Evolutionary conservation across 2,329 filamentous ascomycete genomes (phyloP).

Genomic region (Stenocarpella maydis): DNA sequence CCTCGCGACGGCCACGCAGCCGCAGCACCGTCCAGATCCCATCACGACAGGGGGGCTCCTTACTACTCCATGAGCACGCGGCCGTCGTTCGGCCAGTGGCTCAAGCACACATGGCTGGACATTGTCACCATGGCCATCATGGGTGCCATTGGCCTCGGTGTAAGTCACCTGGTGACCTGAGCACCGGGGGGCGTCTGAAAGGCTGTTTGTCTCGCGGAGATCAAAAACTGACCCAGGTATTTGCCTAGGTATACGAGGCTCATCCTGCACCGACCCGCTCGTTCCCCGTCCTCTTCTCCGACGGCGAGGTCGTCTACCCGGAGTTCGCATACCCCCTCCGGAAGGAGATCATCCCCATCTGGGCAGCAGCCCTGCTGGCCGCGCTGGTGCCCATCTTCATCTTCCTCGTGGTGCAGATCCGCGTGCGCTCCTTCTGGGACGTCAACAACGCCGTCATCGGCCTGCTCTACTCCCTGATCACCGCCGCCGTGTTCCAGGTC

Average conservation of each 20-base stretch:
- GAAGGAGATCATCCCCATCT: slow-evolving; percentile 76
- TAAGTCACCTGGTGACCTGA: too few relatives aligned
- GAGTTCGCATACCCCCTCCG: slow-evolving; percentile 76
- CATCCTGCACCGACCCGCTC: slow-evolving; percentile 73
- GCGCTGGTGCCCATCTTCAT: slow-evolving; percentile 70
- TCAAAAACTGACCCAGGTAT: neutral
- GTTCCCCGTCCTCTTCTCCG: slow-evolving; percentile 71
- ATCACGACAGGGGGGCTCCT: slow-evolving; percentile 31
- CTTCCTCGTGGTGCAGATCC: slow-evolving; percentile 72
- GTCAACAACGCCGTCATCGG: slow-evolving; percentile 76
- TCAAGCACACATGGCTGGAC: slow-evolving; percentile 73
- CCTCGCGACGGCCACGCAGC: slow-evolving; percentile 34
- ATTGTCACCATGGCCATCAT: slow-evolving; percentile 72
- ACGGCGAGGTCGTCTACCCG: slow-evolving; percentile 74
- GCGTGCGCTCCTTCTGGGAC: slow-evolving; percentile 74
- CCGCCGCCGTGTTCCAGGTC: slow-evolving; percentile 78
- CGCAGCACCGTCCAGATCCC: slow-evolving; percentile 17
- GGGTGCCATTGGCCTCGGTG: slow-evolving; percentile 72
- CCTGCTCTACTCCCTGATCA: slow-evolving; percentile 74
- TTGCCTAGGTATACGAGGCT: slow-evolving; percentile 69
- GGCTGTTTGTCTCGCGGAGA: too few relatives aligned
- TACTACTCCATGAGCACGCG: slow-evolving; percentile 40
- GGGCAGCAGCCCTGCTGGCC: slow-evolving; percentile 72
- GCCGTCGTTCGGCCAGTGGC: slow-evolving; percentile 69
- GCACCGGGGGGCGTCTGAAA: too few relatives aligned